Conservation (phyloP, 2,329 filamentous ascomycete species). For the Calcarisporium arbuscula region DNA sequence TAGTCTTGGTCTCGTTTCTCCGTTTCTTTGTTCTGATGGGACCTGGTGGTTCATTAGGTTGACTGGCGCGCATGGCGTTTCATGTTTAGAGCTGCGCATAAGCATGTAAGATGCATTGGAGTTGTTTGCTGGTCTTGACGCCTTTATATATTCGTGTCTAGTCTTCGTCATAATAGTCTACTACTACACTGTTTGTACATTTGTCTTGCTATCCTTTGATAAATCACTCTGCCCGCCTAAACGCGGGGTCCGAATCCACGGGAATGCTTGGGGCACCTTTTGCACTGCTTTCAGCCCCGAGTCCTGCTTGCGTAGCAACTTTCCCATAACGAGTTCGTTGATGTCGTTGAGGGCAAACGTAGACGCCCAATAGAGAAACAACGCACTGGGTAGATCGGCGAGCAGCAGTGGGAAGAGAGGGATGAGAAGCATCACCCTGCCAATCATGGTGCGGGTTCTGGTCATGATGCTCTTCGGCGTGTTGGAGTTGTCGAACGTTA, state of each 20-base stretch:
- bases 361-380: constrained; percentile 34
- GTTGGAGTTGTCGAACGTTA: constrained; percentile 14
- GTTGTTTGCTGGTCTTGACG: not conserved
- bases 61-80: too few species aligned
- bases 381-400: constrained; percentile 29
- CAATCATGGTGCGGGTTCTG: constrained; percentile 20
- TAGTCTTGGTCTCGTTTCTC: too few species aligned
- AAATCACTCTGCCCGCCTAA: too few species aligned
- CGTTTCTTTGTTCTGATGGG: too few species aligned
- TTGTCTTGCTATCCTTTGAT: too few species aligned
- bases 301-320: constrained; percentile 13
- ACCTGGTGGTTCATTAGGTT: too few species aligned
- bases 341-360: constrained; percentile 28
- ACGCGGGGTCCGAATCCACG: too few species aligned
- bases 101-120: constrained; percentile 14
- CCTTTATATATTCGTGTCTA: too few species aligned
- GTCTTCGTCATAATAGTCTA: too few species aligned
- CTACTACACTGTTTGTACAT: too few species aligned
- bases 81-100: too few species aligned
- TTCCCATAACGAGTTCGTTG: constrained; percentile 24
- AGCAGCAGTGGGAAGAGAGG: constrained; percentile 28
- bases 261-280: constrained; percentile 6
- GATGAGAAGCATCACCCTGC: constrained; percentile 24
- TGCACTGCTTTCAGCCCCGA: constrained; percentile 11
- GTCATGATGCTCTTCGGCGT: constrained; percentile 12